Percentiles rank a stretch among this genome's conserved stretches.
These are phyloP conservation scores for Candida ficus DNA, from an alignment of 805 yeast genomes.

Conservation along the genomic window DNA sequence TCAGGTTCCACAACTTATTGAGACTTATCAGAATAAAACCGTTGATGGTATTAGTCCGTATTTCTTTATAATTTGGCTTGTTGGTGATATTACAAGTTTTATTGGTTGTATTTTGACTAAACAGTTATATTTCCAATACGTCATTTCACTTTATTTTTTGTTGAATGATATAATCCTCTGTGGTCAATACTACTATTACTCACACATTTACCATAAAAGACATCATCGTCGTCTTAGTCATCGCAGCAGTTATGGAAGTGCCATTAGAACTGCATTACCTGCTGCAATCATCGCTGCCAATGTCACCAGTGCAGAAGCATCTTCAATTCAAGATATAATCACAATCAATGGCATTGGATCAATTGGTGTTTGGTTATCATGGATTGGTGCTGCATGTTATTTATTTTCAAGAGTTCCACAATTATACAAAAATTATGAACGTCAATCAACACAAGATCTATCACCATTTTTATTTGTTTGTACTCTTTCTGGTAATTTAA, in stretches of 20 bases:
- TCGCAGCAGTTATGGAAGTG: slow-evolving; percentile 1
- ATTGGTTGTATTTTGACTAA: slow-evolving; percentile 71
- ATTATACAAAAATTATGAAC: slow-evolving; percentile 61
- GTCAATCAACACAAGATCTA: slow-evolving; percentile 84
- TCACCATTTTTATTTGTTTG: slow-evolving; percentile 76
- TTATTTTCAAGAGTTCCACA: slow-evolving; percentile 83
- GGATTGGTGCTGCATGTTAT: slow-evolving; percentile 75
- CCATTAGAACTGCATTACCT: slow-evolving; percentile 16
- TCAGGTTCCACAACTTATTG: slow-evolving; percentile 52
- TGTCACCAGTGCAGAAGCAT: slow-evolving; percentile 10
- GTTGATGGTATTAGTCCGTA: slow-evolving; percentile 56
- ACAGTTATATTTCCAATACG: slow-evolving; percentile 77
- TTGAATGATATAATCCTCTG: slow-evolving; percentile 63
- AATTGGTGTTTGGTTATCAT: slow-evolving; percentile 54
- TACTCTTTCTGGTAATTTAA: slow-evolving; percentile 71
- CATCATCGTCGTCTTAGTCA: slow-evolving; percentile 21
- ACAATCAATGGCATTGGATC: not conserved
- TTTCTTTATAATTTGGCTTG: slow-evolving; percentile 41
- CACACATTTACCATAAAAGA: slow-evolving; percentile 29
- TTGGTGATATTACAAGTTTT: slow-evolving; percentile 44
- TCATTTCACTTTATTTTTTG: slow-evolving; percentile 69
- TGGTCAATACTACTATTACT: slow-evolving; percentile 69
- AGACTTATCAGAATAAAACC: slow-evolving; percentile 50
- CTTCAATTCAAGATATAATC: slow-evolving; percentile 1
- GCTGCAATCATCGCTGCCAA: slow-evolving; percentile 25